Evolutionary conservation across 257 asterid species (phyloP).

Genomic region (Penstemon newberryi): DNA sequence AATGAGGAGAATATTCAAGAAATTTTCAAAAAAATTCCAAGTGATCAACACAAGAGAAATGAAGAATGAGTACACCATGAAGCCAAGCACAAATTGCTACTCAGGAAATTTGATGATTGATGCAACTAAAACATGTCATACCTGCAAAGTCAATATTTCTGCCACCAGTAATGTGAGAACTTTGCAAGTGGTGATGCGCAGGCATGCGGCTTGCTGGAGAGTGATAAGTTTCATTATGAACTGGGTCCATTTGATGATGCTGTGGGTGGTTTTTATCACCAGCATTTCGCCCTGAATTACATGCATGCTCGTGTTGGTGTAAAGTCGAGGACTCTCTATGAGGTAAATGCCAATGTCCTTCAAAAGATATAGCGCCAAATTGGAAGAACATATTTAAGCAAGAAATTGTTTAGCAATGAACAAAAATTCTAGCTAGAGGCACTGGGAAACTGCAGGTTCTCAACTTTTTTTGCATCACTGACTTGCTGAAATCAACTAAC

Average conservation of each 20-base stretch:
- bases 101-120: neutral
- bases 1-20: neutral
- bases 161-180: constrained; percentile 23
- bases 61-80: neutral
- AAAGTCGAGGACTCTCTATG: neutral
- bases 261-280: constrained; percentile 2
- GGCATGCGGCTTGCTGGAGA: constrained; percentile 22
- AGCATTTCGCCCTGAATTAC: neutral
- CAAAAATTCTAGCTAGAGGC: neutral
- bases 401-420: neutral
- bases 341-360: constrained; percentile 23
- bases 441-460: neutral
- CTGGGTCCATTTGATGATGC: constrained; percentile 16
- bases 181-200: constrained; percentile 17
- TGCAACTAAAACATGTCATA: neutral
- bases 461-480: neutral
- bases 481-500: too few relatives aligned
- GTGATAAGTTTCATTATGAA: neutral
- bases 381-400: constrained; percentile 5
- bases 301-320: neutral
- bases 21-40: neutral
- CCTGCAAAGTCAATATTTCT: constrained; percentile 25
- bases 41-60: neutral
- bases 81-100: neutral
- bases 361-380: neutral